Evolutionary conservation across 164 flowering plant species (phyloP).

Genomic region (Tetrastigma voinierianum): DNA sequence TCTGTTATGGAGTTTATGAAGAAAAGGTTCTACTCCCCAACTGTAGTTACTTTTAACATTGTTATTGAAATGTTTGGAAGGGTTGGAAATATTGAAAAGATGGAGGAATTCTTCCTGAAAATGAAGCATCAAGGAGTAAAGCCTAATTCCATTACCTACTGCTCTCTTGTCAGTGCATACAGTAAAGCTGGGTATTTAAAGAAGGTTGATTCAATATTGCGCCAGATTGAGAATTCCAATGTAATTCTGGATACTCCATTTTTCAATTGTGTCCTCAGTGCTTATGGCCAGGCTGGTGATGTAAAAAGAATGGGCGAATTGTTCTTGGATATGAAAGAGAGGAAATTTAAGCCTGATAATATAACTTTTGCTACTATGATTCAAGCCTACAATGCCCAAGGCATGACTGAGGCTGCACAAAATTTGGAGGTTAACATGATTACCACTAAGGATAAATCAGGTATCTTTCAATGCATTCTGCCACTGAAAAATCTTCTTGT

Average conservation of each 20-base stretch:
- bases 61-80: constrained; percentile 70
- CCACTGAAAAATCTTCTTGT: neutral
- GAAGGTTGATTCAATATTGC: constrained; percentile 64
- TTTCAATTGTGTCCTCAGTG: constrained; percentile 78
- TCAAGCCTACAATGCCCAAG: constrained; percentile 51
- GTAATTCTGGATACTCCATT: constrained; percentile 78
- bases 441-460: constrained; percentile 10
- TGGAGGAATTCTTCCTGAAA: constrained; percentile 65
- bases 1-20: constrained; percentile 73
- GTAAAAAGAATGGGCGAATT: constrained; percentile 56
- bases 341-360: constrained; percentile 56
- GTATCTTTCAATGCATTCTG: constrained; percentile 12
- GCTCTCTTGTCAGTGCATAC: constrained; percentile 73
- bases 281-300: constrained; percentile 76
- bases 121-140: constrained; percentile 80
- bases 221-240: constrained; percentile 79
- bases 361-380: constrained; percentile 76
- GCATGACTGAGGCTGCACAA: constrained; percentile 51
- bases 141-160: constrained; percentile 78
- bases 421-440: constrained; percentile 32
- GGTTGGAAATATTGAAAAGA: constrained; percentile 59
- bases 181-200: constrained; percentile 54
- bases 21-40: constrained; percentile 68
- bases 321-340: constrained; percentile 79
- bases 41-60: constrained; percentile 66